Base-by-base conservation (phyloP, 2,329 filamentous ascomycete genomes). In the Diplodia sapinea region DNA sequence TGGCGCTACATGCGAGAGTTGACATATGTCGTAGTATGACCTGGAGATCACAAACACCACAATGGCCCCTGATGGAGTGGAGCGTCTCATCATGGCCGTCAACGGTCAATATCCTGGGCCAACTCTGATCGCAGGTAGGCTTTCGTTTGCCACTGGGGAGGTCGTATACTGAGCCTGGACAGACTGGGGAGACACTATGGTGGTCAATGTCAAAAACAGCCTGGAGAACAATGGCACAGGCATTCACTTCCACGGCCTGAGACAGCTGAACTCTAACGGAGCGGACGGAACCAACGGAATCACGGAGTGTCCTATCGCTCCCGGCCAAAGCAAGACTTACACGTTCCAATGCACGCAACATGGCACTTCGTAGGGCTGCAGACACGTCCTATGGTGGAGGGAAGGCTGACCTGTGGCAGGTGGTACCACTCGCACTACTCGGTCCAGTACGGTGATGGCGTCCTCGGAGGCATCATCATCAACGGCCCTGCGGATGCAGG, bases 221-320 rank as follows among this genome's bases (percentile, higher is more conserved):
- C 71, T 80, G 1, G 56, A 67, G 43, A 73, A 79, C 43, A 84
- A 85, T 62, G 84, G 83, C 38, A 85, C 83, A 8, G 75, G 80
- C 6, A 79, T 86, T 36, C 84, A 86, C 70, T 86, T 82, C 81
- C 84, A 86, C 69, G 84, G 84, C 38, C 73, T 85, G 12, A 74
- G 82, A 26, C 81, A 83, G 70, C 71, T 81, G 8, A 74, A 78
- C 47, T 76, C 75, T 8, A 77, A 77, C 29, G 73, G 82, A 54
- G 76, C 78, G 70, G 83, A 85, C 70, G 82, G 83, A 12, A 79
- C 81, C 4, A 79, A 79, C 29, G 81, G 83, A 33, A 74, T 86
- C 29, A 86, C 84, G 12, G 88, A 92, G 75, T 93, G 90, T 70
- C 89, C 90, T 1, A 87, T 91, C 68, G 80, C 88, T 5, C 89